phyloP scores from a whole-genome alignment of 371 early-diverging fungal species.

The Apophysomyces elegans region DNA sequence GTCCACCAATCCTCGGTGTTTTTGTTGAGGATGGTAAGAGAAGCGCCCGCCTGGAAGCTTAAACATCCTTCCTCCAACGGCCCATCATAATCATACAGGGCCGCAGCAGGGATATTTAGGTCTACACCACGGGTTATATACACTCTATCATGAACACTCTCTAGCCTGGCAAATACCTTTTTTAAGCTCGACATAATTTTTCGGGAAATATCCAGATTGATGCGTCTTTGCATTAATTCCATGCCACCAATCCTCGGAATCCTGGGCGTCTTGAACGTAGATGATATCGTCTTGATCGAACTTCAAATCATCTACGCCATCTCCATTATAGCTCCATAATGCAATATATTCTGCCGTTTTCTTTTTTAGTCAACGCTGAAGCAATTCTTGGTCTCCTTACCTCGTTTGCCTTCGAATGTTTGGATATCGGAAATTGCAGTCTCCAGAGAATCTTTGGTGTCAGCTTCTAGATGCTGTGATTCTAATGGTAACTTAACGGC shows the following conservation, averaged over 20 bases:
- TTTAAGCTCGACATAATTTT: conserved; percentile 33
- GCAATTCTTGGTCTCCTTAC: conserved; percentile 3
- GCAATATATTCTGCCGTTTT: conserved; percentile 31
- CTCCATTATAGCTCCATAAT: conserved; percentile 46
- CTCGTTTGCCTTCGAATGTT: background rate
- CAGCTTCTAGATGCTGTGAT: conserved; percentile 35
- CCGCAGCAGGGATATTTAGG: conserved; percentile 36
- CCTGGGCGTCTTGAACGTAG: conserved; percentile 34
- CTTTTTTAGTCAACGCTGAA: background rate
- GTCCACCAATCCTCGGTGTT: conserved; percentile 33
- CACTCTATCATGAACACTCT: background rate
- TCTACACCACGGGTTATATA: conserved; percentile 1
- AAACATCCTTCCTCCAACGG: conserved; percentile 40
- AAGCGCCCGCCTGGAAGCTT: conserved; percentile 32
- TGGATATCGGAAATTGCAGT: conserved; percentile 7
- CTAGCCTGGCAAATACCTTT: background rate
- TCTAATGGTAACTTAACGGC: conserved; percentile 34
- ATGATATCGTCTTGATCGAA: conserved; percentile 48
- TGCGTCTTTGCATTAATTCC: conserved; percentile 28
- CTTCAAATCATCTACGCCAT: conserved; percentile 40
- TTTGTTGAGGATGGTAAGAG: conserved; percentile 30
- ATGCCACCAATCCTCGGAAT: conserved; percentile 45
- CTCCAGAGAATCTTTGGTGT: conserved; percentile 4
- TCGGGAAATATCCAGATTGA: conserved; percentile 41
- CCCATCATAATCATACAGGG: conserved; percentile 44